Conservation (phyloP, 345 rosid species). For the Sonneratia caseolaris region DNA sequence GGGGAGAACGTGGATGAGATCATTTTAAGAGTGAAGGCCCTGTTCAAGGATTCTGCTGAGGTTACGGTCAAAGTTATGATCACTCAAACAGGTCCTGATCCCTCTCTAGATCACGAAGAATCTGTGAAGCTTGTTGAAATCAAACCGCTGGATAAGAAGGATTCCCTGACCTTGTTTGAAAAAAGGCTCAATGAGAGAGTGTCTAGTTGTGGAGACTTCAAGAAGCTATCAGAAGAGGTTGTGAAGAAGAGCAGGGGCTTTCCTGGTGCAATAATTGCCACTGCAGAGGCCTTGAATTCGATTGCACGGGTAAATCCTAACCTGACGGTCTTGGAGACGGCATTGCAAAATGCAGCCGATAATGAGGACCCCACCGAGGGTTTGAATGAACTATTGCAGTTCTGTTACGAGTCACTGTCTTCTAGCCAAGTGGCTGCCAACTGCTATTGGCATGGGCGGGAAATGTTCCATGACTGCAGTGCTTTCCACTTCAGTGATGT, state of each 20-base stretch:
- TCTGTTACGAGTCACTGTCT: neutral
- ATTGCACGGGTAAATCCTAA: neutral
- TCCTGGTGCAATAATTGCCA: conserved; percentile 12
- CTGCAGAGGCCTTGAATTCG: conserved; percentile 21
- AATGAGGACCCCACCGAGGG: neutral
- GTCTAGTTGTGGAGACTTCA: neutral
- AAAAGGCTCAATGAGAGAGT: neutral
- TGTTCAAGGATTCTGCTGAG: neutral
- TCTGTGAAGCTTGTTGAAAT: neutral
- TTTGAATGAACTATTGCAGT: neutral
- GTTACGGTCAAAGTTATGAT: conserved; percentile 13
- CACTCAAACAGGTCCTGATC: conserved; percentile 7
- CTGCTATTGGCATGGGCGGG: conserved; percentile 43
- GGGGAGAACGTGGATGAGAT: conserved; percentile 3
- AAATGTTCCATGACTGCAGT: conserved; percentile 24
- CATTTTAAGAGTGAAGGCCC: neutral
- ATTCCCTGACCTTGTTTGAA: conserved; percentile 9
- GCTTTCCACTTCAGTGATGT: conserved; percentile 41
- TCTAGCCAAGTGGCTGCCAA: neutral
- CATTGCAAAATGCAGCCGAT: conserved; percentile 9
- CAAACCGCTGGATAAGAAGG: neutral
- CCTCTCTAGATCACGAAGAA: neutral
- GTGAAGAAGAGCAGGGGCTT: conserved; percentile 2
- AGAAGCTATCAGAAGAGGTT: neutral
- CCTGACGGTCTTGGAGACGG: neutral